phyloP scores from a whole-genome alignment of 2,329 filamentous ascomycete genomes.

The Xylaria sp. region DNA sequence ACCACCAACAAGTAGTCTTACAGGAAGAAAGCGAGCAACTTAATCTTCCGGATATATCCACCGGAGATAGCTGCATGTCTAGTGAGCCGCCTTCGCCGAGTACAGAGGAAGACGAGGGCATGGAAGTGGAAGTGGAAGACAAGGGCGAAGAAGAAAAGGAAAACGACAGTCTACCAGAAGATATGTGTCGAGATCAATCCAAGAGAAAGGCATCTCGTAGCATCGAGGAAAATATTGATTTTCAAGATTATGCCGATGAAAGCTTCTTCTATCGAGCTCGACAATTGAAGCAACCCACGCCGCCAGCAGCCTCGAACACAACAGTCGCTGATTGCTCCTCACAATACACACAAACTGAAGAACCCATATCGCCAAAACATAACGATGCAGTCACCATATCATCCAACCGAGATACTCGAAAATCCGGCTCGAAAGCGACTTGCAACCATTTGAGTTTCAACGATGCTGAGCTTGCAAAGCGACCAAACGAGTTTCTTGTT shows the following conservation, averaged over 20 bases:
- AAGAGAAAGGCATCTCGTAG: constrained; percentile 16
- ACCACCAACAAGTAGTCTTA: neutral
- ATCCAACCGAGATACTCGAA: neutral
- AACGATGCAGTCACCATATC: constrained; percentile 16
- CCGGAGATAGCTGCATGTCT: neutral
- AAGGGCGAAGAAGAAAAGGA: neutral
- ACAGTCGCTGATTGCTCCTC: neutral
- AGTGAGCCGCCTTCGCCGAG: neutral
- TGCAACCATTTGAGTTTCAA: neutral
- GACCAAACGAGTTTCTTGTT: neutral
- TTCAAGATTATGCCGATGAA: constrained; percentile 45
- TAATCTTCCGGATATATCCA: neutral
- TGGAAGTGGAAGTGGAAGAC: neutral
- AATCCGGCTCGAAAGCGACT: neutral
- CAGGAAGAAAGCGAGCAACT: constrained; percentile 1
- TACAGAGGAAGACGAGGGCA: constrained; percentile 5
- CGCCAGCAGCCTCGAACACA: constrained; percentile 6
- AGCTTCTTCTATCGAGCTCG: constrained; percentile 49
- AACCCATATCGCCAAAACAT: constrained; percentile 31
- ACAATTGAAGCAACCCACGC: constrained; percentile 34
- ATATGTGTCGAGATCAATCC: constrained; percentile 5
- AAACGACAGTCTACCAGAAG: constrained; percentile 4
- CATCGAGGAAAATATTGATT: constrained; percentile 30
- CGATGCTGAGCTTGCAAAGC: neutral
- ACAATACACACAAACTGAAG: constrained; percentile 35